These are phyloP conservation scores for Adenanthera pavonina DNA, from an alignment of 306 rosid genomes.

Conservation along the genomic window DNA sequence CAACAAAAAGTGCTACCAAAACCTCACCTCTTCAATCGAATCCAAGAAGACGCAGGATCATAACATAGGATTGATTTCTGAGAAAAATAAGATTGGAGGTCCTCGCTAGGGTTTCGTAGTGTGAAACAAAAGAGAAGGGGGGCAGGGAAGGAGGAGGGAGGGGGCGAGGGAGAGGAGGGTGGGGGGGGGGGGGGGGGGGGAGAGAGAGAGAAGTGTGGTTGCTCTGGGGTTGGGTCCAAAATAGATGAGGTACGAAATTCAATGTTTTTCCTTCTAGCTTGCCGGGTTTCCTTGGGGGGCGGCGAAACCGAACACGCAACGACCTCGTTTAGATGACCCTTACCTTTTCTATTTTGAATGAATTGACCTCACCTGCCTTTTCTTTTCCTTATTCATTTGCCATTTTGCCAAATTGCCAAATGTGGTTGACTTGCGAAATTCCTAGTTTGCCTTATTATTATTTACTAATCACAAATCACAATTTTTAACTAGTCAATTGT, in stretches of 20 bases:
- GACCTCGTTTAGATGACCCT: slow-evolving; percentile 44
- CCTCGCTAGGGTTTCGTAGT: slow-evolving; percentile 58
- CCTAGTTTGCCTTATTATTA: no score
- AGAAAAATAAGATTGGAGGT: slow-evolving; percentile 14
- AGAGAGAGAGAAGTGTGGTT: not conserved
- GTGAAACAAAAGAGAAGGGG: slow-evolving; percentile 21
- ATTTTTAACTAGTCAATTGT: no score
- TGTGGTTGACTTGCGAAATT: not conserved
- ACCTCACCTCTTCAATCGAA: slow-evolving; percentile 49
- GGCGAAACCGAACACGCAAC: slow-evolving; percentile 37
- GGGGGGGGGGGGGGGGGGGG: not conserved
- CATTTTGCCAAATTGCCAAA: not conserved
- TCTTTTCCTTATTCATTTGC: not conserved
- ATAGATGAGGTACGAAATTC: slow-evolving; percentile 36
- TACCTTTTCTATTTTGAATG: not conserved
- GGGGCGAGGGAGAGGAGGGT: not conserved
- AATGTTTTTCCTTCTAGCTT: not conserved
- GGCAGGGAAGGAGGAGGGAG: not conserved
- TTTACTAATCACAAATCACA: no score
- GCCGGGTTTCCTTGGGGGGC: slow-evolving; percentile 19
- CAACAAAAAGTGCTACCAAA: not conserved
- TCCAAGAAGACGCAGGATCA: slow-evolving; percentile 16
- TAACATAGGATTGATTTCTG: slow-evolving; percentile 32
- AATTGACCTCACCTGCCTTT: not conserved
- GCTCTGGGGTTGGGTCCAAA: slow-evolving; percentile 28